Evolutionary conservation across 257 asterid genomes (phyloP), one percentile per base, ranked within the genome.

Genomic region (Orobanche coerulescens): DNA sequence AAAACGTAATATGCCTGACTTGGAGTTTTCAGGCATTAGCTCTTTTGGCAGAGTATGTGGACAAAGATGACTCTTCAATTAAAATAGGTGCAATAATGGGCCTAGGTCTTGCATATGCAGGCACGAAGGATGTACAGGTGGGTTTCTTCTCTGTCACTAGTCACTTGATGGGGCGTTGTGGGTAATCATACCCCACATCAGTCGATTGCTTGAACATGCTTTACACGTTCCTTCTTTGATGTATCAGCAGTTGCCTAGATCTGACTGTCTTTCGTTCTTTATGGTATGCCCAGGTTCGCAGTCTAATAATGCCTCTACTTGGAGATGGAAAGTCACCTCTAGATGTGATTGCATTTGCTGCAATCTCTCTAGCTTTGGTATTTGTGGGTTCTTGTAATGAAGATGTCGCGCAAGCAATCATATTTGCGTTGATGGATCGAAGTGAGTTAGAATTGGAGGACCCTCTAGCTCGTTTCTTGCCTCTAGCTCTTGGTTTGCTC

Each of bases 81-180:
- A 82, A 86, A 71, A 93, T 93, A 53, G 99, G 99, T 67, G 97
- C 99, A 48, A 90, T 93, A 66, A 89, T 93, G 95, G 99, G 99
- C 37, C 78, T 93, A 50, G 99, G 95, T 23, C 91, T 93, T 72
- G 97, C 99, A 55, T 90, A 93, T 75, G 99, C 99, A 3, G 97
- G 99, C 50, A 67, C 97, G 47, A 95, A 85, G 76, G 79, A 84
- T 61, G 95, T 78, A 61, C 88, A 88, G 68, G 98, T 86, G 62
- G 63, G 82, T 52, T 65, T 53, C 57, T 37, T 16, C 31, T 26
- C 3, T 26, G 42, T 36, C 42, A 36, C 13, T 9, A 36, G 9
- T 11, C 42, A 36, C 2, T 36, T 36, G 31, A 26, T 36, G 3
- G 1, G 42, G 13, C 11, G 9, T 5, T 11, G 1, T 11, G 9